A percentile compares a stretch with the other conserved stretches of the same genome.
Evolutionary conservation across 2,329 filamentous ascomycete genomes (phyloP).

Genomic region (Fusarium lateritium): DNA sequence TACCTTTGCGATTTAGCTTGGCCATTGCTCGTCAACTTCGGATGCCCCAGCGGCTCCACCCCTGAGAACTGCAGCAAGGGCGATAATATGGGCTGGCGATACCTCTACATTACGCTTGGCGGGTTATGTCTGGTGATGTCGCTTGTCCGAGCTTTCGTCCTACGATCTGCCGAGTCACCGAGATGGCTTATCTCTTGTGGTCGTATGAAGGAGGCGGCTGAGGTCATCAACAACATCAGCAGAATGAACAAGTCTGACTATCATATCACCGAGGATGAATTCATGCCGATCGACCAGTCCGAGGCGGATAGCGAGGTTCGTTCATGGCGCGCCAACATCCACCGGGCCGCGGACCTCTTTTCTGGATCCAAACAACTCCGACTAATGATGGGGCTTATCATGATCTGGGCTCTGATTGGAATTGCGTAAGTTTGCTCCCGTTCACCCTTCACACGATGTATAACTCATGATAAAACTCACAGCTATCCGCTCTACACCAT

Average conservation of each 20-base stretch:
- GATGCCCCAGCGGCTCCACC: background rate
- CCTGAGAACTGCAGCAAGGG: background rate
- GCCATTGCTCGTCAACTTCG: background rate
- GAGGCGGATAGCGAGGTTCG: background rate
- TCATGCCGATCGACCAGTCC: rapidly evolving
- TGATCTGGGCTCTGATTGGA: background rate
- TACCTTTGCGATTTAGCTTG: background rate
- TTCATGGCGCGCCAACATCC: background rate
- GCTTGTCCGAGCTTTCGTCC: background rate
- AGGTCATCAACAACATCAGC: slow-evolving; percentile 1
- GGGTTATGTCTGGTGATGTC: slow-evolving; percentile 1
- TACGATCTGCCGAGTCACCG: background rate
- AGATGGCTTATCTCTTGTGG: background rate
- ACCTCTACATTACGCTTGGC: background rate
- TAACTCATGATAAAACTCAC: rapidly evolving
- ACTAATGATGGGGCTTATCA: background rate
- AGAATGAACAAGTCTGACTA: background rate
- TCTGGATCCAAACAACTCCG: background rate
- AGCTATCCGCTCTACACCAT: slow-evolving; percentile 12
- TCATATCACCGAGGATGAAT: background rate
- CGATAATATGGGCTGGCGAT: background rate
- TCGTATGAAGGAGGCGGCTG: background rate
- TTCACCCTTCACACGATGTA: rapidly evolving
- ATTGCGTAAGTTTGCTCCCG: background rate
- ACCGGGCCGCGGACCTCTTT: background rate